These are phyloP conservation scores for Magnaporthiopsis rhizophila DNA, from an alignment of 2,329 filamentous ascomycete genomes.

Conservation along the genomic window DNA sequence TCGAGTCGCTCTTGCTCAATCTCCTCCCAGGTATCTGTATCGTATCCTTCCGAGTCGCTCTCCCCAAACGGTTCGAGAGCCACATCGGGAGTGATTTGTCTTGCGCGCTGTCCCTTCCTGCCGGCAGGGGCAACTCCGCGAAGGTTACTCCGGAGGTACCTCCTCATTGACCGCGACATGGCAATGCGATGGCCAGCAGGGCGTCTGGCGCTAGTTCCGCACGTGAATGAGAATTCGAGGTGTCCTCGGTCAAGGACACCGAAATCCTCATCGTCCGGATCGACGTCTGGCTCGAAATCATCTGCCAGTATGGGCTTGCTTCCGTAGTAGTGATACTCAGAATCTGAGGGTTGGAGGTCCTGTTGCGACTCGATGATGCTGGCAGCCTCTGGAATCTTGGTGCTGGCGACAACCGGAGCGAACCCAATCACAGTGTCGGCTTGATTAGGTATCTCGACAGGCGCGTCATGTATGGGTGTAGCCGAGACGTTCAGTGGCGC, in stretches of 20 bases:
- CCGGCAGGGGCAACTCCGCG: neutral
- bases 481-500: neutral
- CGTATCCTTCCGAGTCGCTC: conserved; percentile 36
- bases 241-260: neutral
- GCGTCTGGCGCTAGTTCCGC: neutral
- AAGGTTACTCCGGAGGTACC: neutral
- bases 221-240: neutral
- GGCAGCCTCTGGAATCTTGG: neutral
- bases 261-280: neutral
- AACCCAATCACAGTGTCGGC: neutral
- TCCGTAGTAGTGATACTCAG: neutral
- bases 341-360: neutral
- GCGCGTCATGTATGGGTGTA: neutral
- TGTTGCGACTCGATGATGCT: neutral
- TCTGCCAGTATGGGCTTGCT: conserved; percentile 1
- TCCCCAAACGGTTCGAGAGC: conserved; percentile 36
- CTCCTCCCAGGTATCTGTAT: conserved; percentile 36
- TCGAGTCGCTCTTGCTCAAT: conserved; percentile 48
- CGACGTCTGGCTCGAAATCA: neutral
- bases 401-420: neutral
- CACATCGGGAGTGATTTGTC: neutral
- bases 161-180: neutral
- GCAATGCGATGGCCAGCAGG: neutral
- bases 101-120: neutral
- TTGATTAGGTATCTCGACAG: neutral